These are phyloP conservation scores for Chaetomium olivaceum DNA, from an alignment of 2,329 filamentous ascomycete species.

Conservation along the genomic window DNA sequence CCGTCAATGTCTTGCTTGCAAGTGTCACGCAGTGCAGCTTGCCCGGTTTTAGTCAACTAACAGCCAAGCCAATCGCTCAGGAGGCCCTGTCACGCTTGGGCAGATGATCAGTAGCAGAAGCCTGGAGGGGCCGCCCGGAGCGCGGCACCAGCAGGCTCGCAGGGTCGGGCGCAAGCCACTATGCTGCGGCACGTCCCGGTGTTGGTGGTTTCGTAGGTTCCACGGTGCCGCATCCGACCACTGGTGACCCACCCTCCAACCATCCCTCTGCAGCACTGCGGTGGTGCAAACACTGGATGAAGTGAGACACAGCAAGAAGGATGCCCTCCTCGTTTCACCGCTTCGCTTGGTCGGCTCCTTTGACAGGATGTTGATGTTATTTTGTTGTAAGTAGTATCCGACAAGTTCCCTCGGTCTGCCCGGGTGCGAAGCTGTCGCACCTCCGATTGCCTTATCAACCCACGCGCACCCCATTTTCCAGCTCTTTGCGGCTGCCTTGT, in stretches of 20 bases:
- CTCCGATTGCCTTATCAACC: not conserved
- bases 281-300: not conserved
- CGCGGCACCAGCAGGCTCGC: not conserved
- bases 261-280: not conserved
- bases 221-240: not conserved
- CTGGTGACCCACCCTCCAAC: slow-evolving; percentile 3
- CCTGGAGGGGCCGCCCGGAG: not conserved
- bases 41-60: not conserved
- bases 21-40: too few relatives aligned
- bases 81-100: not conserved
- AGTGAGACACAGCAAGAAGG: not conserved
- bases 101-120: not conserved
- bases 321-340: slow-evolving; percentile 10
- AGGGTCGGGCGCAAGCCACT: not conserved
- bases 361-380: not conserved
- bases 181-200: slow-evolving; percentile 11
- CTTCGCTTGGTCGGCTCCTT: not conserved
- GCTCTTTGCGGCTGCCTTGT: not conserved
- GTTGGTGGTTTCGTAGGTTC: slow-evolving; percentile 1
- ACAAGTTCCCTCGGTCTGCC: not conserved
- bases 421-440: not conserved
- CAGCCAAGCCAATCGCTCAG: not conserved
- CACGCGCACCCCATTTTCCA: not conserved
- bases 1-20: too few relatives aligned
- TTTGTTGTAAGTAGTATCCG: not conserved